Percentiles rank a stretch among this genome's conserved stretches.
phyloP scores from a whole-genome alignment of 192 early-diverging fungal species.

The Oehlia diaphana region DNA sequence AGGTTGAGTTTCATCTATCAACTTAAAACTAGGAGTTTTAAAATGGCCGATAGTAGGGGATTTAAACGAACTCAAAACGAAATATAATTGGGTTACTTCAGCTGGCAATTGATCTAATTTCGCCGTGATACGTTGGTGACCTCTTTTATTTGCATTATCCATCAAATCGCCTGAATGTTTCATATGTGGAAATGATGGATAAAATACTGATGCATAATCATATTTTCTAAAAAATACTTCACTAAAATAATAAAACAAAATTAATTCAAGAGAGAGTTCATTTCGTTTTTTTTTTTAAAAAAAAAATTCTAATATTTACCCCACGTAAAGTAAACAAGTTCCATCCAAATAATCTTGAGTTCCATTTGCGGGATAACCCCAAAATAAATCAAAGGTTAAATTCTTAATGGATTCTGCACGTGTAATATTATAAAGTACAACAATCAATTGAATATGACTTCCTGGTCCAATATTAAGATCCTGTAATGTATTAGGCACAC shows the following conservation, averaged over 20 bases:
- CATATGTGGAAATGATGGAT: conserved; percentile 28
- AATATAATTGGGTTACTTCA: conserved; percentile 29
- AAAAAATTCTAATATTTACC: neutral
- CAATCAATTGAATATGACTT: conserved; percentile 30
- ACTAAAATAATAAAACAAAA: no score
- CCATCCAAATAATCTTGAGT: conserved; percentile 30
- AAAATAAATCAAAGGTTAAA: conserved; percentile 28
- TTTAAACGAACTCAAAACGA: conserved; percentile 28
- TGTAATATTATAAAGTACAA: conserved; percentile 30
- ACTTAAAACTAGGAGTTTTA: conserved; percentile 22
- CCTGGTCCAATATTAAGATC: conserved; percentile 20
- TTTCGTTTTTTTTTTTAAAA: neutral
- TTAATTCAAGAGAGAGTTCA: neutral
- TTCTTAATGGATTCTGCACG: conserved; percentile 16
- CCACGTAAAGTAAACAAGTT: conserved; percentile 27
- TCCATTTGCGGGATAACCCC: conserved; percentile 24
- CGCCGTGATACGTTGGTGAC: conserved; percentile 25
- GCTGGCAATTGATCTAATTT: conserved; percentile 27
- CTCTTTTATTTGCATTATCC: conserved; percentile 20
- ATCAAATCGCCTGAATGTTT: conserved; percentile 33
- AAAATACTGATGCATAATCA: conserved; percentile 28
- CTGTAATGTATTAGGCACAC: neutral
- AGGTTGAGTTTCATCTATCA: conserved; percentile 25
- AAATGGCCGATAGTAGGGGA: conserved; percentile 29
- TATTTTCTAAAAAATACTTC: conserved; percentile 15